These are phyloP conservation scores for Paecilomyces formosus DNA, from an alignment of 2,329 filamentous ascomycete genomes.

Conservation along the genomic window DNA sequence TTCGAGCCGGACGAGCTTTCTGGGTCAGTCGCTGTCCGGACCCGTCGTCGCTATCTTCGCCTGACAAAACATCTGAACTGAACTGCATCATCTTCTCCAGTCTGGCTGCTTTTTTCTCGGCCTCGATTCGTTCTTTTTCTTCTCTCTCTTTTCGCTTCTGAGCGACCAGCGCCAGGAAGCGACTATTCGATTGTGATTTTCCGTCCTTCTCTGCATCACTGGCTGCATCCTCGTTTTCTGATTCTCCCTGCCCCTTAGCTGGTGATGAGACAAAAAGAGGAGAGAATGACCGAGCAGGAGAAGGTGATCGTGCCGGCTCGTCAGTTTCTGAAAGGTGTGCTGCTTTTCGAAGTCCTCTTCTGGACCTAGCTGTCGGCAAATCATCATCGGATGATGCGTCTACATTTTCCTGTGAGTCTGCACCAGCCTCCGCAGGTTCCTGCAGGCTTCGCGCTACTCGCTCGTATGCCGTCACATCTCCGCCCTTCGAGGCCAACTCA, in stretches of 20 bases:
- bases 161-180: constrained; percentile 65
- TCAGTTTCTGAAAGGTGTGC: constrained; percentile 15
- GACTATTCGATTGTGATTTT: constrained; percentile 42
- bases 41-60: constrained; percentile 52
- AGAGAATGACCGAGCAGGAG: constrained; percentile 23
- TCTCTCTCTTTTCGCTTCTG: constrained; percentile 65
- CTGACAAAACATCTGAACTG: constrained; percentile 37
- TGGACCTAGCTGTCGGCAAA: constrained; percentile 19
- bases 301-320: constrained; percentile 14
- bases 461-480: constrained; percentile 31
- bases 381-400: constrained; percentile 30
- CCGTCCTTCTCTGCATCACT: background rate
- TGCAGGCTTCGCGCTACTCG: constrained; percentile 20
- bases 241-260: constrained; percentile 6
- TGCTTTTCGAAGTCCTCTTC: constrained; percentile 21
- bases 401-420: constrained; percentile 10
- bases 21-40: constrained; percentile 63
- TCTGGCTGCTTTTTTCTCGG: constrained; percentile 31
- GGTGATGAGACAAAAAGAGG: constrained; percentile 39
- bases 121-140: constrained; percentile 54
- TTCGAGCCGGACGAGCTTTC: constrained; percentile 59
- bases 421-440: constrained; percentile 3
- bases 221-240: constrained; percentile 13
- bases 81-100: constrained; percentile 23
- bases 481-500: constrained; percentile 7